Evolutionary conservation across 257 asterid species (phyloP).

Genomic region (Linaria vulgaris): DNA sequence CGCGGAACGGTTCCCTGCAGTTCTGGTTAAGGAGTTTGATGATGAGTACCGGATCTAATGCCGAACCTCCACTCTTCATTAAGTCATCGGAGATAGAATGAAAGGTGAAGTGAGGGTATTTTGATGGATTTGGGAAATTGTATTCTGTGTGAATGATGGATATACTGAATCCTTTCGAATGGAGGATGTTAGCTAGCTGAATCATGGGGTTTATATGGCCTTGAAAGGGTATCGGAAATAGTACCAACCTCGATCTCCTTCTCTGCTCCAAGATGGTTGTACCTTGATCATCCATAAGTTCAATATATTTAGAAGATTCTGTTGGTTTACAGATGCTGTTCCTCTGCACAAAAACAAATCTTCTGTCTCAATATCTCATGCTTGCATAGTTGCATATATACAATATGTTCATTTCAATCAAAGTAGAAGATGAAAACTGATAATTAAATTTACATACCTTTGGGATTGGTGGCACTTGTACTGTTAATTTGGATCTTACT

Average conservation of each 20-base stretch:
- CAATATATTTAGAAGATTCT: too few species aligned
- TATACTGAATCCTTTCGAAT: constrained; percentile 39
- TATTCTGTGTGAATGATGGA: constrained; percentile 43
- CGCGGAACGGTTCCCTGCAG: constrained; percentile 24
- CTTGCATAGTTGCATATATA: too few species aligned
- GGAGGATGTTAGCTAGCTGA: constrained; percentile 60
- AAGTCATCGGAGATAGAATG: constrained; percentile 44
- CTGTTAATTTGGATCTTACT: too few species aligned
- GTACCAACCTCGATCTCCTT: constrained; percentile 25
- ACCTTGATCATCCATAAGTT: constrained; percentile 2
- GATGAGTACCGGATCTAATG: constrained; percentile 15
- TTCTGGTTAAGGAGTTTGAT: constrained; percentile 22
- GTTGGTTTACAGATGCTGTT: too few species aligned
- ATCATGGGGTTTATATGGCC: constrained; percentile 62
- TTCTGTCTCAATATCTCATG: too few species aligned
- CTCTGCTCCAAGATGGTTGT: not conserved
- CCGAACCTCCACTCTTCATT: not conserved
- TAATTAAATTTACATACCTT: too few species aligned
- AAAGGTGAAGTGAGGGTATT: constrained; percentile 38
- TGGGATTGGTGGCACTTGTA: too few species aligned
- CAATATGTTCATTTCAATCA: too few species aligned
- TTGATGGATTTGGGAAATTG: constrained; percentile 33
- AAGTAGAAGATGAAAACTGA: too few species aligned
- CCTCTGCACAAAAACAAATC: too few species aligned
- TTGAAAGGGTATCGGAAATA: constrained; percentile 56